Percentiles rank a stretch among this genome's conserved stretches.
Evolutionary conservation across 257 asterid species (phyloP).

Genomic region (Osmanthus fragrans): DNA sequence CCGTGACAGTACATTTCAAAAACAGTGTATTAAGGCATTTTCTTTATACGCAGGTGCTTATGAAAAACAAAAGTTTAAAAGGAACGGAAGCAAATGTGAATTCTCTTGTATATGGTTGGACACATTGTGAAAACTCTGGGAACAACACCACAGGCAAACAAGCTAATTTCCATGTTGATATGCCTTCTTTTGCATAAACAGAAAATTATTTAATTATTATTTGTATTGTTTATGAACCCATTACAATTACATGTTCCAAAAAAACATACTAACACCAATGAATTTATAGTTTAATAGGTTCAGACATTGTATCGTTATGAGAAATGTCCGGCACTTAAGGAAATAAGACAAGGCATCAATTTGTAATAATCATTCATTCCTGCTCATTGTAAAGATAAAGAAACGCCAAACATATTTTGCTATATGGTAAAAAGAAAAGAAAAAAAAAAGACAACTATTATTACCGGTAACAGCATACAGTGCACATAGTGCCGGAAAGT

Average conservation of each 20-base stretch:
- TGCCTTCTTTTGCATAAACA: not conserved
- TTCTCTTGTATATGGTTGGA: not conserved
- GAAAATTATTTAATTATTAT: not conserved
- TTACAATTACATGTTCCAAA: not conserved
- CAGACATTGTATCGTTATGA: not conserved
- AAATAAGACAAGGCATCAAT: not conserved
- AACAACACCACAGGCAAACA: not conserved
- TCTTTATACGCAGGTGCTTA: not conserved
- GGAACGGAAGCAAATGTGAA: not conserved
- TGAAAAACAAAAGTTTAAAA: not conserved
- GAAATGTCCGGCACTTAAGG: not conserved
- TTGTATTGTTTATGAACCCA: not conserved
- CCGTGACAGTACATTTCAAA: not conserved
- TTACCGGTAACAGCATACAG: constrained; percentile 96
- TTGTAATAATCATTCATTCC: not conserved
- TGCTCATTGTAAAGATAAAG: not conserved
- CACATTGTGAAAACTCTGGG: not conserved
- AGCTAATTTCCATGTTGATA: not conserved
- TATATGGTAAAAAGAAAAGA: not conserved
- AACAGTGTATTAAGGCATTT: not conserved
- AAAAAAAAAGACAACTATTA: constrained; percentile 16
- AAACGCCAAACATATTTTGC: constrained; percentile 5
- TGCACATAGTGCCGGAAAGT: constrained; percentile 84
- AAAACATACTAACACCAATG: not conserved
- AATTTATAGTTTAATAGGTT: not conserved